Conservation (phyloP, 2,329 filamentous ascomycete species). For the Xylaria digitata region DNA sequence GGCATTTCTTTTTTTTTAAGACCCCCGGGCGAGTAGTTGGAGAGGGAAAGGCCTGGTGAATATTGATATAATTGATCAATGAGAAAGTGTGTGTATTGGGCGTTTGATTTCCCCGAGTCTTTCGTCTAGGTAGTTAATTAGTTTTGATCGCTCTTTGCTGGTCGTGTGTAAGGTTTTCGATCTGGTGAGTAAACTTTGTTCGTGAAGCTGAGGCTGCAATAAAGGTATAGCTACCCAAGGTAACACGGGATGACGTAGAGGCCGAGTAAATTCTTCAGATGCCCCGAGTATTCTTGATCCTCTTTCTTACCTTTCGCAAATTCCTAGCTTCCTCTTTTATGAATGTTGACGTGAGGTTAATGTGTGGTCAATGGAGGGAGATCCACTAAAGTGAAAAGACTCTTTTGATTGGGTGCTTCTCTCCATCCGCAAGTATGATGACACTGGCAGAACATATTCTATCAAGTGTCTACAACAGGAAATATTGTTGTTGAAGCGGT, state of each 20-base stretch:
- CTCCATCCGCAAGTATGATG: not conserved
- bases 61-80: conserved; percentile 2
- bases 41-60: no score
- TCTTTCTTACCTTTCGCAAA: not conserved
- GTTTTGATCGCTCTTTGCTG: not conserved
- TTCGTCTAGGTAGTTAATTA: not conserved
- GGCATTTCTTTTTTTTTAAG: conserved; percentile 41
- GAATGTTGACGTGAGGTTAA: conserved; percentile 26
- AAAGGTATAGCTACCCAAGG: not conserved
- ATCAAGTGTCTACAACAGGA: not conserved
- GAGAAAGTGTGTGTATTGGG: not conserved
- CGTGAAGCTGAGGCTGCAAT: not conserved
- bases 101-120: not conserved
- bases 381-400: conserved; percentile 30
- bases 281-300: not conserved
- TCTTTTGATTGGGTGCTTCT: conserved; percentile 37
- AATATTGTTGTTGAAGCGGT: not conserved
- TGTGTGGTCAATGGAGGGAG: conserved; percentile 27
- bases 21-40: not conserved
- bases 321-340: not conserved
- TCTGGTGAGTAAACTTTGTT: not conserved
- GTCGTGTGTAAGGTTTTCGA: not conserved
- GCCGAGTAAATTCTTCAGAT: not conserved
- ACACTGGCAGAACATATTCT: not conserved
- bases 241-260: conserved; percentile 4